phyloP scores from a whole-genome alignment of 2,329 filamentous ascomycete genomes.

The Apiospora arundinis region DNA sequence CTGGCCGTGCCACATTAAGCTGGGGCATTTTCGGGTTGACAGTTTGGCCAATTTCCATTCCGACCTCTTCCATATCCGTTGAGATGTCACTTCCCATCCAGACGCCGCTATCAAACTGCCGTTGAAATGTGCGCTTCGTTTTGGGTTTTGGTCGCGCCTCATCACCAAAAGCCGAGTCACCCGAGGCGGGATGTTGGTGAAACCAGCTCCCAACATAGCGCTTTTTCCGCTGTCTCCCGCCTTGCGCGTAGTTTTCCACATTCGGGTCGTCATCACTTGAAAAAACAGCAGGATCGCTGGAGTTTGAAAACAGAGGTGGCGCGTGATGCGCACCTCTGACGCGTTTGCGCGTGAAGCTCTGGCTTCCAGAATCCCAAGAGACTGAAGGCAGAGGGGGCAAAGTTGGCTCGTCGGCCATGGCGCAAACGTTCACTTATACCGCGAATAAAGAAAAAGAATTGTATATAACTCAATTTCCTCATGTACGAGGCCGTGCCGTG shows the following conservation, averaged over 20 bases:
- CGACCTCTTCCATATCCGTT: constrained; percentile 53
- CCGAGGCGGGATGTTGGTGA: constrained; percentile 61
- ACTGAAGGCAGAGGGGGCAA: constrained; percentile 43
- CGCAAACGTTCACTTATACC: constrained; percentile 17
- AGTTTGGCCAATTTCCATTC: constrained; percentile 42
- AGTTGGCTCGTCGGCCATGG: constrained; percentile 46
- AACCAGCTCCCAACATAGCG: constrained; percentile 73
- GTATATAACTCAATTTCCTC: background rate
- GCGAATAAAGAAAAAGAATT: background rate
- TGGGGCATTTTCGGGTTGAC: constrained; percentile 46
- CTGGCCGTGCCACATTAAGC: constrained; percentile 39
- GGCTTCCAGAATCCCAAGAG: constrained; percentile 39
- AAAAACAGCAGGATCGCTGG: constrained; percentile 74
- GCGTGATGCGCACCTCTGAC: constrained; percentile 34
- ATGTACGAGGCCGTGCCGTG: background rate
- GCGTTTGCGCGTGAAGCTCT: constrained; percentile 48
- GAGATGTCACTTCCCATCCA: constrained; percentile 68
- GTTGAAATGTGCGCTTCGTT: constrained; percentile 59
- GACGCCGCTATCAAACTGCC: constrained; percentile 72
- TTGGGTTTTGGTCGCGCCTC: constrained; percentile 42
- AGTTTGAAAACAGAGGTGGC: constrained; percentile 58
- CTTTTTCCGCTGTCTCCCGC: constrained; percentile 62
- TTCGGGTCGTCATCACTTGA: constrained; percentile 75
- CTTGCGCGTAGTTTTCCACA: constrained; percentile 66
- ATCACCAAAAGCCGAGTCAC: constrained; percentile 54